Conservation (phyloP, 768 basidiomycete species). For the Tulasnella sp. region DNA sequence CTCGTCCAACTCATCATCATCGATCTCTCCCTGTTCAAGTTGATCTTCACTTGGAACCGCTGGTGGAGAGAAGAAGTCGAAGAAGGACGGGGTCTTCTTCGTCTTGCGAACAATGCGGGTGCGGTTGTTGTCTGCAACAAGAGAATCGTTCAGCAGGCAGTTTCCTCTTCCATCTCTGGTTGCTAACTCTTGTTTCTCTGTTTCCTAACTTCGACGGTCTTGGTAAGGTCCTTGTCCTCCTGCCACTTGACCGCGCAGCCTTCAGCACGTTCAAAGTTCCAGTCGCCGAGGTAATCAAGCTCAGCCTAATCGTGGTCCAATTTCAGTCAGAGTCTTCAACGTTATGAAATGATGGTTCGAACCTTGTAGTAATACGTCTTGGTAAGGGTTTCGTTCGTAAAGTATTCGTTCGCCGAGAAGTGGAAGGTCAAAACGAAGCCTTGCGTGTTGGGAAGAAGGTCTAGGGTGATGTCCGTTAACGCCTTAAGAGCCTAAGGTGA, state of each 20-base stretch:
- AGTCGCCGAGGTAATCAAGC: slow-evolving; percentile 92
- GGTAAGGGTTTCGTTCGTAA: slow-evolving; percentile 68
- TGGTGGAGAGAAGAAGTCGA: slow-evolving; percentile 94
- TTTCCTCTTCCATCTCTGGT: background rate
- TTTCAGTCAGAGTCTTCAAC: background rate
- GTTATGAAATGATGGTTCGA: slow-evolving; percentile 25
- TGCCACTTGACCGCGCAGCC: slow-evolving; percentile 95
- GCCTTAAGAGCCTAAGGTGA: slow-evolving; percentile 57
- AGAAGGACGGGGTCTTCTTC: slow-evolving; percentile 88
- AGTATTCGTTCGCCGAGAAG: slow-evolving; percentile 77
- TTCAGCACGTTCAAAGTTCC: slow-evolving; percentile 88
- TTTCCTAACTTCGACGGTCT: slow-evolving; percentile 97
- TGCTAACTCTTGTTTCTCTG: slow-evolving; percentile 93
- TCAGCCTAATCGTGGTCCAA: slow-evolving; percentile 38
- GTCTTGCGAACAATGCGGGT: slow-evolving; percentile 53
- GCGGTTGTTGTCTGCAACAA: slow-evolving; percentile 33
- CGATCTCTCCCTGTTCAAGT: slow-evolving; percentile 59
- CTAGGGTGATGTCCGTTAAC: slow-evolving; percentile 67
- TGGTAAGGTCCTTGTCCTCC: slow-evolving; percentile 95
- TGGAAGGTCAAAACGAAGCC: slow-evolving; percentile 82
- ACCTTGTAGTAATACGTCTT: slow-evolving; percentile 86
- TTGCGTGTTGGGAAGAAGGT: slow-evolving; percentile 52
- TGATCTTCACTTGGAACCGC: slow-evolving; percentile 54
- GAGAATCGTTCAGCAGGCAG: background rate
- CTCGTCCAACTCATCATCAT: slow-evolving; percentile 78